Percentiles rank a stretch among this genome's conserved stretches.
Evolutionary conservation across 2,329 filamentous ascomycete species (phyloP).

Genomic region (Calycina marina): DNA sequence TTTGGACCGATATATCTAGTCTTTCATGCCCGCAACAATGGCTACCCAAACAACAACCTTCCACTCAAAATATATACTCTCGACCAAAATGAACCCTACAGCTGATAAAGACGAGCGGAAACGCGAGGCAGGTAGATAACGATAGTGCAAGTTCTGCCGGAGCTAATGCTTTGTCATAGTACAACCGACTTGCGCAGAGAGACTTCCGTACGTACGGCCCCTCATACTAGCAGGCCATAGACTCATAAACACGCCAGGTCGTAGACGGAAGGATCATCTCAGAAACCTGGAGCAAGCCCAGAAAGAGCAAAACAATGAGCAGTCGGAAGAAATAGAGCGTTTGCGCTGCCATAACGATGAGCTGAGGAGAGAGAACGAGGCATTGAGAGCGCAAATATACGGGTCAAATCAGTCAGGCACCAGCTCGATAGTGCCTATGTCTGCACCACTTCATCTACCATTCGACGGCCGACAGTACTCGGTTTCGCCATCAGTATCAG

Average conservation of each 20-base stretch:
- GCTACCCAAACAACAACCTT: constrained; percentile 11
- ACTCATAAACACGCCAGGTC: constrained; percentile 21
- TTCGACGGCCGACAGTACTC: constrained; percentile 20
- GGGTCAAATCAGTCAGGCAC: constrained; percentile 19
- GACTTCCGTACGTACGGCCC: constrained; percentile 26
- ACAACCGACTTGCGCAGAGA: constrained; percentile 29
- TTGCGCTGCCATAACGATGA: constrained; percentile 27
- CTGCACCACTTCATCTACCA: constrained; percentile 8
- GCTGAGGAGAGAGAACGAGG: constrained; percentile 27
- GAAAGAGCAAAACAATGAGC: constrained; percentile 25
- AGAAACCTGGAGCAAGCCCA: constrained; percentile 29
- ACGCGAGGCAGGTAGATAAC: constrained; percentile 20
- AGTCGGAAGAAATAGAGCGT: constrained; percentile 27
- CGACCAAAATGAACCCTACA: constrained; percentile 17
- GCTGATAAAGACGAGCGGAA: constrained; percentile 24
- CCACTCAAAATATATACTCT: constrained; percentile 14
- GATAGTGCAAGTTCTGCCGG: no score
- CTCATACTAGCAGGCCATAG: not conserved
- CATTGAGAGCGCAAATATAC: constrained; percentile 24
- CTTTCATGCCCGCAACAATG: constrained; percentile 10
- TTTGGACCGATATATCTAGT: constrained; percentile 7
- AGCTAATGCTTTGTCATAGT: constrained; percentile 15
- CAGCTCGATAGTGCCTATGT: constrained; percentile 15
- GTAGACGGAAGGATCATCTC: constrained; percentile 29
- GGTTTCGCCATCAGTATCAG: constrained; percentile 22